Evolutionary conservation across 306 rosid genomes (phyloP), one percentile per base, ranked within the genome.

Genomic region (Citrullus colocynthis): DNA sequence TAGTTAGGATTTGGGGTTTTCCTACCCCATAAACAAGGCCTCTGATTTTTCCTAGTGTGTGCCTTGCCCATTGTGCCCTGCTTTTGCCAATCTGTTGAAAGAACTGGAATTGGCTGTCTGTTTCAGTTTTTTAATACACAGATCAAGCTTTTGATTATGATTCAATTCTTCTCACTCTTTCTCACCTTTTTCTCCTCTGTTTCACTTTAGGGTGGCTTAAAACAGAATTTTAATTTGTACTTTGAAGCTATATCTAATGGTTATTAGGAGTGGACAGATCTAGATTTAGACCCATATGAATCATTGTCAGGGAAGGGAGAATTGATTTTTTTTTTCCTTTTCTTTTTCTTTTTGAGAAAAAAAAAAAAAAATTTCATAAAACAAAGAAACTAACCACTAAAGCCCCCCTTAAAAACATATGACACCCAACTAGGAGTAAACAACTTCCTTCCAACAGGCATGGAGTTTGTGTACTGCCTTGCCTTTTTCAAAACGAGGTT

Each of bases 101-200:
- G 76, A 72, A 72, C 57, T 72, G 76, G 39, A 72, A 14, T 72
- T 72, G 14, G 42, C 42, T 28, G 15, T 48, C 76, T 72, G 58
- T 20, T 72, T 72, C 76, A 72, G 76, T 72, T 45, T 72, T 44
- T 16, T 48, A 72, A 48, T 72, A 72, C 59, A 72, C 59, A 72
- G 76, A 45, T 71, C 21, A 71, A 45, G 58, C 58, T 48, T 71
- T 71, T 45, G 13, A 28, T 28, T 45, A 9, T 28, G 32, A 20
- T 67, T 69, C 75, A 10, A 1, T 11, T 67, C 54, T 42, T 18
- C 48, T 64, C 21, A 37, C 39, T n/a, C 72, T 8, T 16, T 63
- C 14, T 62, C 44, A 36, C 49, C 51, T 36, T 65, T 37, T 39
- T 18, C 4, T 39, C 16, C 7, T 6, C 13, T 65, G 72, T 36